Conservation (phyloP, 2,329 filamentous ascomycete species). For the Aureobasidium sp. region DNA sequence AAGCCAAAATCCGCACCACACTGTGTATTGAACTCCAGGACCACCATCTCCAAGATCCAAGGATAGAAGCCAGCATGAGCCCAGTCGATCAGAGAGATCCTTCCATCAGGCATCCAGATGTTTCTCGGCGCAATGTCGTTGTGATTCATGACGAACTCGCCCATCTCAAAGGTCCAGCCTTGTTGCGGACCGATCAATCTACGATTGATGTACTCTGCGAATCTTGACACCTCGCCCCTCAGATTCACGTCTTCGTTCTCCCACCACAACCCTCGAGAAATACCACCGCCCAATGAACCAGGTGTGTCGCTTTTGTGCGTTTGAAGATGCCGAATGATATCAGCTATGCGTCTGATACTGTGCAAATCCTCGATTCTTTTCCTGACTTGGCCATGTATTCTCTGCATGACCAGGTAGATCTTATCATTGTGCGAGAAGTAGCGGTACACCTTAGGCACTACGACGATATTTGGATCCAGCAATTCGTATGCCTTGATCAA, state of each 20-base stretch:
- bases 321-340: neutral
- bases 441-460: neutral
- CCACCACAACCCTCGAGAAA: neutral
- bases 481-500: neutral
- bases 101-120: slow-evolving; percentile 17
- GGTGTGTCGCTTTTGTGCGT: neutral
- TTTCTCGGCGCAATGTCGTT: slow-evolving; percentile 20
- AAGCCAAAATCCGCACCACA: neutral
- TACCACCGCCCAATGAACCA: neutral
- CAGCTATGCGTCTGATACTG: neutral
- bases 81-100: slow-evolving; percentile 19
- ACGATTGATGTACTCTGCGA: neutral
- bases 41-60: slow-evolving; percentile 14
- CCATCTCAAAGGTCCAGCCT: neutral
- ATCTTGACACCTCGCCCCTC: neutral
- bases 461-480: neutral
- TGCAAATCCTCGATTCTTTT: neutral
- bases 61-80: slow-evolving; percentile 18
- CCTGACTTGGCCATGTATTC: neutral
- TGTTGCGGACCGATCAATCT: slow-evolving; percentile 25
- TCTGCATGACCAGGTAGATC: neutral
- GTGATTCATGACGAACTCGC: slow-evolving; percentile 19
- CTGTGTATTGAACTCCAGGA: neutral
- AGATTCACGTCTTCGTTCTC: neutral
- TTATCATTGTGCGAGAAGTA: neutral